These are phyloP conservation scores for Naganishia vaughanmartiniae DNA, from an alignment of 768 basidiomycete genomes.

Conservation along the genomic window DNA sequence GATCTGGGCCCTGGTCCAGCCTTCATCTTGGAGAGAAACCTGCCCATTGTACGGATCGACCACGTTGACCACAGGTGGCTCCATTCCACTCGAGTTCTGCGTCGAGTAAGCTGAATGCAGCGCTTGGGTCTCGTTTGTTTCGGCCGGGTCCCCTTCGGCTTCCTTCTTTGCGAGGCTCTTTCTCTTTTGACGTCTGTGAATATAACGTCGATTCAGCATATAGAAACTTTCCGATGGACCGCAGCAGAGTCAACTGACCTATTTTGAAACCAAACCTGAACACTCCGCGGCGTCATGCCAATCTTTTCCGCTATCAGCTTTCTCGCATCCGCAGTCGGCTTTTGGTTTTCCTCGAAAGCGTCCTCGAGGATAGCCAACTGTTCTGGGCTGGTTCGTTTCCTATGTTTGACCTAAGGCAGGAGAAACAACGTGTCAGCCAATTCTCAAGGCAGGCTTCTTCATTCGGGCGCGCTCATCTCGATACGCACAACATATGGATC, in stretches of 20 bases:
- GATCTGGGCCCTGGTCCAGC: neutral
- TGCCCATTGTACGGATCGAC: neutral
- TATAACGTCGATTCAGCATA: neutral
- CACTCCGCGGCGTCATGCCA: constrained; percentile 88
- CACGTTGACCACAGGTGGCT: neutral
- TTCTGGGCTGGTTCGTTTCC: constrained; percentile 79
- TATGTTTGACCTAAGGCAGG: constrained; percentile 76
- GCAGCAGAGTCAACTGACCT: constrained; percentile 35
- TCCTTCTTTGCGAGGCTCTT: constrained; percentile 25
- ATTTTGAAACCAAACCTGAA: constrained; percentile 70
- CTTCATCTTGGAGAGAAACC: neutral
- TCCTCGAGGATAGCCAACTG: constrained; percentile 88
- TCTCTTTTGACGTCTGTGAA: constrained; percentile 29
- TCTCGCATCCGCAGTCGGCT: constrained; percentile 73
- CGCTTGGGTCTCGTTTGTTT: neutral
- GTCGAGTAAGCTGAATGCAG: neutral
- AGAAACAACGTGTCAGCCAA: neutral
- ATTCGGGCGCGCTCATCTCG: no score
- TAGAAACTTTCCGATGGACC: neutral
- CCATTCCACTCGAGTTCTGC: neutral
- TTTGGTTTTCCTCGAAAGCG: constrained; percentile 81
- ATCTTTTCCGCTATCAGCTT: constrained; percentile 77
- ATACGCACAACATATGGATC: constrained; percentile 16
- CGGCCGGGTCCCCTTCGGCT: neutral
- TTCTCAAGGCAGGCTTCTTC: neutral